Evolutionary conservation across 106 monocot genomes (phyloP), one percentile per base, ranked within the genome.

Genomic region (Acorus gramineus): DNA sequence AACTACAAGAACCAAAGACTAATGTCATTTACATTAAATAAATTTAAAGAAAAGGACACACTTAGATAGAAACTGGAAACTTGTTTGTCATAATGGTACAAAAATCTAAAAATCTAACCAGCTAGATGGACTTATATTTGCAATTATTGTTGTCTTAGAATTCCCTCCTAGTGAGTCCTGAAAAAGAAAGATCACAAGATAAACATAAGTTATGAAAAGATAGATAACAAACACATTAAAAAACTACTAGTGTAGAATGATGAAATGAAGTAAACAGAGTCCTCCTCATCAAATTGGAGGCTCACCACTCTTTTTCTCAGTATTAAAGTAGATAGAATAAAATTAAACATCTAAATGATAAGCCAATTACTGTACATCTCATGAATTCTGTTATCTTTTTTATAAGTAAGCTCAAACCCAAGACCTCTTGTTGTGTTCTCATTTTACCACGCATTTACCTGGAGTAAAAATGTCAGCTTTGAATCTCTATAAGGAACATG

Each of bases 121-220:
- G 78, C 81, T 91, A n/a, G 96, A 96, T 65, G 96, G 96, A 64
- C 90, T 96, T 66, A 96, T 87, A 74, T 96, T 96, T 62, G 96
- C 90, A 87, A 96, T 96, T 57, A 96, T 96, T 42, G 63, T 84
- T 14, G 96, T 96, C 63, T 96, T 96, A 8, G 96, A 96, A 60
- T 96, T 96, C 44, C 96, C 96, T 65, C 96, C 96, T 10, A 96
- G 68, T 10, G 96, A 96, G 42, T 96, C 96, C 96, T 96, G 81
- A 63, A 73, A 78, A 53, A 72, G 60, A 5, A 64, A 53, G 10
- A 56, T 11, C 14, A 51, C 6, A 51, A 12, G 13, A 65, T 50
- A 14, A 70, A 52, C 9, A 63, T 55, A 49, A 68, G 50, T 6
- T 52, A 68, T 53, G 4, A 42, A 46, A 10, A 28, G 28, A 69